Percentiles rank a stretch among this genome's conserved stretches.
These are phyloP conservation scores for Spatholobus suberectus DNA, from an alignment of 306 rosid genomes.

Conservation along the genomic window DNA sequence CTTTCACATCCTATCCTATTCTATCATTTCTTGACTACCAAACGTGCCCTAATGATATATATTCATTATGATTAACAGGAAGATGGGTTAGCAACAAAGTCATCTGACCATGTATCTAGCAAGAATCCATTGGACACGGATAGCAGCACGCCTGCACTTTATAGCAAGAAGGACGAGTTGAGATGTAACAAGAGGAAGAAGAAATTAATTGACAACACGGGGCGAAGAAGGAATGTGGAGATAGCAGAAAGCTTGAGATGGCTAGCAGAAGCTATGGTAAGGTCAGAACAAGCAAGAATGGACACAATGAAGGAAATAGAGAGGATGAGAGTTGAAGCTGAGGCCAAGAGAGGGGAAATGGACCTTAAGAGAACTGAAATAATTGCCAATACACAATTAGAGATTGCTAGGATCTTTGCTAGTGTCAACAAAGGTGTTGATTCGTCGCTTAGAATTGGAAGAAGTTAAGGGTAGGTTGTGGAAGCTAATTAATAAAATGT, in stretches of 20 bases:
- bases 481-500: not conserved
- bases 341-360: constrained; percentile 80
- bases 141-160: constrained; percentile 79
- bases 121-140: constrained; percentile 70
- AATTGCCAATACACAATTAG: constrained; percentile 80
- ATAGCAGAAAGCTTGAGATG: constrained; percentile 78
- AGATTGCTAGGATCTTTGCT: constrained; percentile 82
- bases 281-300: constrained; percentile 78
- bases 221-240: constrained; percentile 48
- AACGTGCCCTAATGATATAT: not conserved
- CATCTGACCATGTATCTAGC: constrained; percentile 68
- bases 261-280: constrained; percentile 76
- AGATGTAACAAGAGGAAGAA: constrained; percentile 57
- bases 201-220: constrained; percentile 46
- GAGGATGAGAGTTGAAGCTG: constrained; percentile 83
- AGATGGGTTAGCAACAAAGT: constrained; percentile 58
- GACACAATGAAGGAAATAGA: constrained; percentile 85
- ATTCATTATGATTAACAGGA: constrained; percentile 55
- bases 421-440: constrained; percentile 66
- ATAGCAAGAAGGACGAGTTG: constrained; percentile 60
- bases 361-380: constrained; percentile 82
- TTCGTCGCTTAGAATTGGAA: constrained; percentile 78
- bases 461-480: constrained; percentile 47
- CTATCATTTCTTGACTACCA: too few species aligned
- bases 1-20: too few species aligned